A percentile compares a stretch with the other conserved stretches of the same genome.
Evolutionary conservation across 2,329 filamentous ascomycete genomes (phyloP).

Genomic region (Pseudogymnoascus sp.): DNA sequence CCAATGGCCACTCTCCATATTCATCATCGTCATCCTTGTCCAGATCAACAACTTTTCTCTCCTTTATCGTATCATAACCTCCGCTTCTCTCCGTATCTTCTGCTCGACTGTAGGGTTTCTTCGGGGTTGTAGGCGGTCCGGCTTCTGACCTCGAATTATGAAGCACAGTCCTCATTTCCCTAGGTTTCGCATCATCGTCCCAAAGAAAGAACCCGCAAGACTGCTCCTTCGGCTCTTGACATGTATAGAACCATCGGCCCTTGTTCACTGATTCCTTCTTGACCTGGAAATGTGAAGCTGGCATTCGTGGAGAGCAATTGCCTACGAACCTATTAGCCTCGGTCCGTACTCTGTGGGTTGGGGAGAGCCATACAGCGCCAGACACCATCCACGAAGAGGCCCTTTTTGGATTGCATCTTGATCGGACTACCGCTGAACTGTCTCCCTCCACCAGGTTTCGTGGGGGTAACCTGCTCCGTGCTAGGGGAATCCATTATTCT

Average conservation of each 20-base stretch:
- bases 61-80: not conserved
- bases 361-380: slow-evolving; percentile 30
- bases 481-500: not conserved
- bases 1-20: slow-evolving; percentile 22
- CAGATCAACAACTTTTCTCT: slow-evolving; percentile 6
- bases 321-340: slow-evolving; percentile 24
- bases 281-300: slow-evolving; percentile 40
- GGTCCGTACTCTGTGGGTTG: not conserved
- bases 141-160: slow-evolving; percentile 38
- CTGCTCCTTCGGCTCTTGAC: slow-evolving; percentile 35
- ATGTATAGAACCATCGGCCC: slow-evolving; percentile 45
- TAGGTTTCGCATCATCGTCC: slow-evolving; percentile 41
- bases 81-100: not conserved
- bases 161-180: slow-evolving; percentile 37
- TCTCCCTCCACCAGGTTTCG: not conserved
- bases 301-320: slow-evolving; percentile 42
- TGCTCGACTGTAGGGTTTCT: slow-evolving; percentile 10
- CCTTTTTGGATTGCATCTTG: slow-evolving; percentile 15
- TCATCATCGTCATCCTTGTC: slow-evolving; percentile 20
- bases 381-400: slow-evolving; percentile 27
- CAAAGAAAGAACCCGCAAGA: slow-evolving; percentile 51
- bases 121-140: not conserved
- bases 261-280: slow-evolving; percentile 42
- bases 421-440: not conserved
- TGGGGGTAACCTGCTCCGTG: not conserved